Base-by-base conservation (phyloP, 176 grass and related monocot species). In the Otatea glauca region DNA sequence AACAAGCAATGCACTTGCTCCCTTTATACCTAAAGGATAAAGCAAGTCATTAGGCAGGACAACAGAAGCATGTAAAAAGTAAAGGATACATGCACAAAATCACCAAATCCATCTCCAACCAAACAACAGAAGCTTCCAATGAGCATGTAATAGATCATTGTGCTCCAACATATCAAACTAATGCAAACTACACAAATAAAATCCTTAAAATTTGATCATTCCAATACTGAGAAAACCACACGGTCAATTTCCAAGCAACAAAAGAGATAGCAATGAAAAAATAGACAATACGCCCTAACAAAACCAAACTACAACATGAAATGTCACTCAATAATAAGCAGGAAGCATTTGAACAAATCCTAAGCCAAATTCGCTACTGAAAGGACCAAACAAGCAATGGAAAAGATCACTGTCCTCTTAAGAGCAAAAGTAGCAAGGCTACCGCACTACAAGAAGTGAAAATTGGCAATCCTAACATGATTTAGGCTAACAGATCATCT, bases 41-140 rank as follows among this genome's bases (percentile, higher is more conserved):
- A 56, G 13, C 62, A 68, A 49, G 41, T 50, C 5, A 68, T 60
- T 66, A 81, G 8, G 20, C 2, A 60, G 71, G 54, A 67, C 24
- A 27, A 32, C 18, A 78, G 27, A 32, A 34, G 3, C 45, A 87
- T 75, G 24, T 53, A 21, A 59, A 72, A 65, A 55, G 6, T 43
- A 35, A 39, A 80, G 37, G 49, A 72, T 11, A 58, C 47, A 34
- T 81, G 24, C 18, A 39, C 13, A 5, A 75, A 58, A 65, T 43
- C 23, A 50, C 41, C 45, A 76, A 32, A 45, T 9, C 12, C 21
- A 37, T 74, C 65, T 39, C 18, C 85, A 81, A n/a, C 32, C 45
- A 86, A 80, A 80, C 67, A 80, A 54, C 21, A 66, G 8, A 81
- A 60, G 71, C 16, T 16, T 60, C 41, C 29, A 43, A 53, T 62